Evolutionary conservation across 768 basidiomycete species (phyloP), one percentile per base, ranked within the genome.

Genomic region (Suillus luteus): DNA sequence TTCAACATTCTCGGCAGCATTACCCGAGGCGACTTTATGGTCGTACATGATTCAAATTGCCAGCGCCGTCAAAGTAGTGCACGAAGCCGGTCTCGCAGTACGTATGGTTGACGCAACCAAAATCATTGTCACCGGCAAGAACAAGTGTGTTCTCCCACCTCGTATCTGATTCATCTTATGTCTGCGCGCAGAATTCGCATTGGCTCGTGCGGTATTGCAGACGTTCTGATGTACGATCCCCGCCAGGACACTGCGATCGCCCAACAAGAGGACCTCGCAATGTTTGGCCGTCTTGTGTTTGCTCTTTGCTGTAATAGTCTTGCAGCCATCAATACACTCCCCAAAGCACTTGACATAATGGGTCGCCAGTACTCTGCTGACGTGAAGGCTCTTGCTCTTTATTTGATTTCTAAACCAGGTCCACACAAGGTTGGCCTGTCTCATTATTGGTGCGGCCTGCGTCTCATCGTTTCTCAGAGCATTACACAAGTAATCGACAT

Each of bases 11-110:
- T 58, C 66, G 2, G 46, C 61, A 3, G 65, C 61, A 40, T 78
- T 99, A 24, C 83, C 91, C 0, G 97, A 99, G 74, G 82, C 89
- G 19, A 87, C 89, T 0, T 73, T 99, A 3, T 99, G 97, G 97
- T 90, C 90, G 3, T 98, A 95, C 71, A 86, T 97, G 55, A 84
- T 94, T 24, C 97, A 99, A 74, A 86, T 98, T 62, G 88, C 91
- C 5, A 89, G 85, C 65, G 96, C 93, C 1, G 86, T 99, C 75
- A 94, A 91, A 76, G 86, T 85, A 52, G 88, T 92, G 0, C 97
- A 99, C 72, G 89, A 90, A 58, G 83, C 83, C 3, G 92, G 92
- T 0, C 78, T 93, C 59, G 92, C 95, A 0, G 83, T 94, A 46
- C 82, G 95, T 46, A 87, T 88, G 76, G 77, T 99, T 24, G 97